Conservation (phyloP, 2,329 filamentous ascomycete genomes). For the Cladobotryum mycophilum region DNA sequence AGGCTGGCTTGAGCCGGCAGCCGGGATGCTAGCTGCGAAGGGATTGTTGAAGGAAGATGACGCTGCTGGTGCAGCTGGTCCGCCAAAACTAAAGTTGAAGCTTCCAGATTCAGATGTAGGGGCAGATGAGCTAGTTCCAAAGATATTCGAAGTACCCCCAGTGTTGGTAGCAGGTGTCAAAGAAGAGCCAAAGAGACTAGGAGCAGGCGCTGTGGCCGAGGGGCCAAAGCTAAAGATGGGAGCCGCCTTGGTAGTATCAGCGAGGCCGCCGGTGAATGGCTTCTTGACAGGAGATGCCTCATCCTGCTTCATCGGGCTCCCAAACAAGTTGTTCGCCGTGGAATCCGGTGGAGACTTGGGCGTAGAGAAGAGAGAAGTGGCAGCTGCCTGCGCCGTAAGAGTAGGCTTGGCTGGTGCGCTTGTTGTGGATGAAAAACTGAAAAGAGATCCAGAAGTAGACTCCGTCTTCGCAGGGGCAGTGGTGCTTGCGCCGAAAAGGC, state of each 20-base stretch:
- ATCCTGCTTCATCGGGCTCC: slow-evolving; percentile 40
- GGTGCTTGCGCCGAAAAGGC: slow-evolving; percentile 26
- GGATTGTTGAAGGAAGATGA: slow-evolving; percentile 34
- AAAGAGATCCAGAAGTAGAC: slow-evolving; percentile 21
- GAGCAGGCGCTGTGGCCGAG: slow-evolving; percentile 23
- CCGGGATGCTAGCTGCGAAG: slow-evolving; percentile 26
- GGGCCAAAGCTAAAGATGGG: slow-evolving; percentile 31
- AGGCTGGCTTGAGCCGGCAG: slow-evolving; percentile 10
- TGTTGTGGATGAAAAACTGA: slow-evolving; percentile 28
- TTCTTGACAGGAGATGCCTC: slow-evolving; percentile 33
- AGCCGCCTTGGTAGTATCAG: slow-evolving; percentile 17
- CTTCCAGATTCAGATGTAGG: slow-evolving; percentile 17
- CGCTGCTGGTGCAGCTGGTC: slow-evolving; percentile 15
- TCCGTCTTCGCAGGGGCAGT: slow-evolving; percentile 15
- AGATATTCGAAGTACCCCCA: slow-evolving; percentile 19
- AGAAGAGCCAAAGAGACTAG: slow-evolving; percentile 31
- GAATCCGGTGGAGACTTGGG: slow-evolving; percentile 28
- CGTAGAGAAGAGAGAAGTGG: slow-evolving; percentile 34
- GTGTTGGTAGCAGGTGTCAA: slow-evolving; percentile 27
- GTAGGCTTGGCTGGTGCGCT: slow-evolving; percentile 21
- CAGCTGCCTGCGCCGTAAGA: slow-evolving; percentile 19
- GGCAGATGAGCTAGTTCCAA: slow-evolving; percentile 19
- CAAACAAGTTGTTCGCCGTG: slow-evolving; percentile 30
- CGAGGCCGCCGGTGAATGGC: slow-evolving; percentile 21
- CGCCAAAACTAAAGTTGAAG: slow-evolving; percentile 28